Evolutionary conservation across 352 stramenopile species (phyloP), one percentile per base, ranked within the genome.

Genomic region (Hyaloperonospora brassicae): DNA sequence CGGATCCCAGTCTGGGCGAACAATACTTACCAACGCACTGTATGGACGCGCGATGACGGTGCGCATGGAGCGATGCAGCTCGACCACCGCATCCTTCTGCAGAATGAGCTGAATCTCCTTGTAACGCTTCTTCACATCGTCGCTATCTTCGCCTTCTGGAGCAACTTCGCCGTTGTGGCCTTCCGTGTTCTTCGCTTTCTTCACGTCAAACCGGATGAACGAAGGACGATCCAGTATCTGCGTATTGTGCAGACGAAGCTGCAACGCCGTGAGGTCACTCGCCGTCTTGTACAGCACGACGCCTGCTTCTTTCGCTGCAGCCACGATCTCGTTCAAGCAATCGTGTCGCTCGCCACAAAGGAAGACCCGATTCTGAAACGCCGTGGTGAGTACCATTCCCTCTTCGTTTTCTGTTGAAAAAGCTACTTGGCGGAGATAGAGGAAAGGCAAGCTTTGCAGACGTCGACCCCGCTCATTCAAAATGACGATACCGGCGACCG

Each of bases 291-390:
- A 55, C 8, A 87, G 31, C 21, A 64, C 38, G 1, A 86, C 59
- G 0, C 79, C 79, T 0, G 84, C 62, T 0, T 76, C 60, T 0
- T 60, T 65, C 0, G 77, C 73, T 1, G 76, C 75, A 0, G 65
- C 57, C 9, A 73, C 55, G 50, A 89, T 86, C 41, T 84, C 63
- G 21, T 70, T 67, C 25, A 89, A 52, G 55, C 79, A 89, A 40
- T 85, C 66, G 44, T 76, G 66, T 31, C 79, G 67, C 35, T 79
- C 69, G 13, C 50, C 59, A 61, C 76, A 87, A 2, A 84, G 66
- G 51, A 89, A 89, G 12, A 89, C 66, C 2, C 75, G 75, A 51
- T 87, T 76, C 12, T 87, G 71, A 52, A 79, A 89, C 13, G 76
- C 50, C 7, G 72, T 86, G 0, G 63, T 70, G 23, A 89, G 50